Percentiles rank a stretch among this genome's conserved stretches.
Conservation (phyloP, 495 filamentous ascomycete genomes). For the Penicilliopsis zonata region DNA sequence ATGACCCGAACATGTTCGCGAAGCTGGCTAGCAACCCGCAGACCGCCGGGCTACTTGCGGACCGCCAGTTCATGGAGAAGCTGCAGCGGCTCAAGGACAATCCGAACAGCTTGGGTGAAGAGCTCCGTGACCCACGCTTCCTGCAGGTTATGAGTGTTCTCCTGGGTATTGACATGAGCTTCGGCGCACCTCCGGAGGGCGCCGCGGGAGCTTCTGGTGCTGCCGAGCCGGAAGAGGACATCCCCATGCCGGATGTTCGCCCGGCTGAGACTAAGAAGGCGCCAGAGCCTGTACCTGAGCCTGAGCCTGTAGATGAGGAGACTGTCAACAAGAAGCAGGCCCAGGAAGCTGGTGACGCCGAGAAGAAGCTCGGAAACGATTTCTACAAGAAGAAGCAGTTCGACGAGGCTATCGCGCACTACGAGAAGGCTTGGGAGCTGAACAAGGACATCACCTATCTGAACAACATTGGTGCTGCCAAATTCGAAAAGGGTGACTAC, state of each 20-base stretch:
- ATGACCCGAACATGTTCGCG: constrained; percentile 74
- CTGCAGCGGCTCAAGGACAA: constrained; percentile 69
- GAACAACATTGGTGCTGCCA: constrained; percentile 88
- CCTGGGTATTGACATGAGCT: constrained; percentile 88
- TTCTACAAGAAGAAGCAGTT: constrained; percentile 97
- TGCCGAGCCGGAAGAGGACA: constrained; percentile 57
- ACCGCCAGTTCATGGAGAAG: constrained; percentile 81
- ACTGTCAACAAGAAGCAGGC: constrained; percentile 71
- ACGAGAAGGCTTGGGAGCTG: constrained; percentile 86
- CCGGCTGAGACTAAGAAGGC: constrained; percentile 41
- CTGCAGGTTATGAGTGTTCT: constrained; percentile 89
- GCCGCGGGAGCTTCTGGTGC: constrained; percentile 27
- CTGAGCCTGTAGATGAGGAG: constrained; percentile 68
- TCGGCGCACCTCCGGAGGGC: constrained; percentile 49
- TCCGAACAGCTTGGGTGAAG: constrained; percentile 62
- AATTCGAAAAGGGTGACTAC: constrained; percentile 93
- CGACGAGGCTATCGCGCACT: constrained; percentile 89
- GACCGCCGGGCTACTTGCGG: constrained; percentile 73
- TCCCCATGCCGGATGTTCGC: constrained; percentile 62
- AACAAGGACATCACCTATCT: constrained; percentile 96
- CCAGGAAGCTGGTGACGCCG: constrained; percentile 83
- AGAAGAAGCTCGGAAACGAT: constrained; percentile 90
- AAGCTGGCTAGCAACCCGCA: constrained; percentile 93
- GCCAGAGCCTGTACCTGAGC: constrained; percentile 48
- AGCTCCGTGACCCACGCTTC: constrained; percentile 83